These are phyloP conservation scores for Amoebophrya sp. DNA, from an alignment of 169 alveolate genomes.

Conservation along the genomic window DNA sequence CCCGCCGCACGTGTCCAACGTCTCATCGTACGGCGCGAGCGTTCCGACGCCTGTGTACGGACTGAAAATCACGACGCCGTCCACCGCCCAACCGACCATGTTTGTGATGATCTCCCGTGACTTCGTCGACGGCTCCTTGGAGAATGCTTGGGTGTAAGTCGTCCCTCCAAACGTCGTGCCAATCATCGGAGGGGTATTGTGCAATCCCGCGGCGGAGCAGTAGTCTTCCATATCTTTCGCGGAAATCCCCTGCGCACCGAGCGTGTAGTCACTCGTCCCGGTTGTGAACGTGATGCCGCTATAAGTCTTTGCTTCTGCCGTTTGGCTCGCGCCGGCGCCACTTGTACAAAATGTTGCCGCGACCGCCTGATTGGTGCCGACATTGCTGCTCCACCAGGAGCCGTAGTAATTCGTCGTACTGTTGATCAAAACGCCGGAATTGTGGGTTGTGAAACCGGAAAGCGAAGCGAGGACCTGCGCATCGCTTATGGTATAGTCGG, in stretches of 20 bases:
- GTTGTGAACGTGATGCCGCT: not conserved
- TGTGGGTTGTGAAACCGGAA: not conserved
- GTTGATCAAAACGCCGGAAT: not conserved
- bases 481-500: not conserved
- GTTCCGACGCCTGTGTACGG: not conserved
- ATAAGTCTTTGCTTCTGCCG: not conserved
- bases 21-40: not conserved
- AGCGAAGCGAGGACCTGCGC: not conserved
- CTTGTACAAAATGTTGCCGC: not conserved
- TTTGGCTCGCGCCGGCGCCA: not conserved
- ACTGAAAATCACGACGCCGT: not conserved
- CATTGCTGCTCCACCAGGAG: not conserved
- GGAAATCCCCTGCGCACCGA: not conserved
- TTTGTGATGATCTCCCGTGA: not conserved
- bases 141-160: not conserved
- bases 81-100: not conserved
- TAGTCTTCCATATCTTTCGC: not conserved
- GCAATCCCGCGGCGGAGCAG: not conserved
- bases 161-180: not conserved
- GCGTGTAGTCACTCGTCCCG: not conserved
- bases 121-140: not conserved
- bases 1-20: not conserved
- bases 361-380: not conserved
- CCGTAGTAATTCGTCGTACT: not conserved
- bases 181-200: not conserved